phyloP scores from a whole-genome alignment of 352 stramenopile genomes.

The Pythium angustatum region DNA sequence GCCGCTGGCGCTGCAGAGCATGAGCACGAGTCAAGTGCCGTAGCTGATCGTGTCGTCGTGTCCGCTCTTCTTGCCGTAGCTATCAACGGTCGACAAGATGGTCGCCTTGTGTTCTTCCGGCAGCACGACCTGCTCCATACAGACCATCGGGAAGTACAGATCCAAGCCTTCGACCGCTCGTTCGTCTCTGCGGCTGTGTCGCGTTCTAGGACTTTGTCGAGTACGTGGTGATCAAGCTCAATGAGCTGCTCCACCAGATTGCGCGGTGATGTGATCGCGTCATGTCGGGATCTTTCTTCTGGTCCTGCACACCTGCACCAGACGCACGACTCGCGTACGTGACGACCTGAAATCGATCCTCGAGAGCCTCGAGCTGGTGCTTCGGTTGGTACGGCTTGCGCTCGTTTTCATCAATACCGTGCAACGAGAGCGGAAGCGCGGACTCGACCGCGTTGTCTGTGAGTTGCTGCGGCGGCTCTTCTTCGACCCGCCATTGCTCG shows the following conservation, averaged over 20 bases:
- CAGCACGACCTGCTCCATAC: conserved; percentile 83
- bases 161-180: conserved; percentile 86
- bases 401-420: conserved; percentile 34
- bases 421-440: conserved; percentile 2
- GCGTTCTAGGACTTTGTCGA: conserved; percentile 87
- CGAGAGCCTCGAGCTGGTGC: conserved; percentile 88
- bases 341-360: conserved; percentile 89
- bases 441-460: neutral
- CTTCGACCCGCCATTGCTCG: conserved; percentile 37
- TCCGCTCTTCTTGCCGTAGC: conserved; percentile 82
- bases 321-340: conserved; percentile 85
- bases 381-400: conserved; percentile 80
- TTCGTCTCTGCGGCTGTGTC: conserved; percentile 92
- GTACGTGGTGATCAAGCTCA: conserved; percentile 79
- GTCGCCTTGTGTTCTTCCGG: conserved; percentile 81
- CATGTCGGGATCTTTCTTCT: conserved; percentile 88
- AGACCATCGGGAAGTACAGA: conserved; percentile 83
- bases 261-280: conserved; percentile 73
- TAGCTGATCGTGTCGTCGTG: conserved; percentile 80
- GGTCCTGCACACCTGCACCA: conserved; percentile 81
- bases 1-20: conserved; percentile 80
- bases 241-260: conserved; percentile 88
- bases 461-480: conserved; percentile 10
- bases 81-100: conserved; percentile 80
- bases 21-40: conserved; percentile 72